Percentiles rank a stretch among this genome's conserved stretches.
These are phyloP conservation scores for Scenedesmus sp. DNA, from an alignment of 163 green algal genomes.

Conservation along the genomic window DNA sequence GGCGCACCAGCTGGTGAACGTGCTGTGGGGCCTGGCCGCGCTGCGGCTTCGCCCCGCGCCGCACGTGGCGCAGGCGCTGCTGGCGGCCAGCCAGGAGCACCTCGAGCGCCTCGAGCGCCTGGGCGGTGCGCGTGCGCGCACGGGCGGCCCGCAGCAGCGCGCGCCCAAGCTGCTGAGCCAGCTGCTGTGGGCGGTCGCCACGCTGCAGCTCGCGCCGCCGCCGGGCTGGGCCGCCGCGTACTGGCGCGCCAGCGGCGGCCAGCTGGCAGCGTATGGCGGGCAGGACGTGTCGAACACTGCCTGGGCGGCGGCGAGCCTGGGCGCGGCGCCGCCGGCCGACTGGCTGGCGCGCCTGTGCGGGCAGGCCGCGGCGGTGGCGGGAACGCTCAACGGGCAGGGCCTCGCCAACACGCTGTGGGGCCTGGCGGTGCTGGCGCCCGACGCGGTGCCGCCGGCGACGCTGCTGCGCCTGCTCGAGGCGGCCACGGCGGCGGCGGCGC, in stretches of 20 bases:
- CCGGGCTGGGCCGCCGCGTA: neutral
- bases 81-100: neutral
- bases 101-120: neutral
- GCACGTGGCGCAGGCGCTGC: neutral
- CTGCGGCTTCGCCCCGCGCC: slow-evolving; percentile 8
- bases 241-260: neutral
- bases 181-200: slow-evolving; percentile 24
- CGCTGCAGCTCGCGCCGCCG: slow-evolving; percentile 19
- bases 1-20: slow-evolving; percentile 8
- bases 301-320: slow-evolving; percentile 18
- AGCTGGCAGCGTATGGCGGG: neutral
- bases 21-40: slow-evolving; percentile 9
- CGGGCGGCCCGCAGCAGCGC: neutral
- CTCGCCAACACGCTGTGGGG: slow-evolving; percentile 40
- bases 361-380: neutral
- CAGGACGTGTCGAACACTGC: slow-evolving; percentile 39
- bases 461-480: neutral
- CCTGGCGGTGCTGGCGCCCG: neutral
- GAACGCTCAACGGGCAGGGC: slow-evolving; percentile 13
- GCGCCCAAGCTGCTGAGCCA: slow-evolving; percentile 1
- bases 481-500: neutral
- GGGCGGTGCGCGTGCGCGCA: neutral
- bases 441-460: neutral
- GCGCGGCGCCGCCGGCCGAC: neutral
- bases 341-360: slow-evolving; percentile 1